These are phyloP conservation scores for Euptelea pleiosperma DNA, from an alignment of 164 flowering plant species.

Conservation along the genomic window DNA sequence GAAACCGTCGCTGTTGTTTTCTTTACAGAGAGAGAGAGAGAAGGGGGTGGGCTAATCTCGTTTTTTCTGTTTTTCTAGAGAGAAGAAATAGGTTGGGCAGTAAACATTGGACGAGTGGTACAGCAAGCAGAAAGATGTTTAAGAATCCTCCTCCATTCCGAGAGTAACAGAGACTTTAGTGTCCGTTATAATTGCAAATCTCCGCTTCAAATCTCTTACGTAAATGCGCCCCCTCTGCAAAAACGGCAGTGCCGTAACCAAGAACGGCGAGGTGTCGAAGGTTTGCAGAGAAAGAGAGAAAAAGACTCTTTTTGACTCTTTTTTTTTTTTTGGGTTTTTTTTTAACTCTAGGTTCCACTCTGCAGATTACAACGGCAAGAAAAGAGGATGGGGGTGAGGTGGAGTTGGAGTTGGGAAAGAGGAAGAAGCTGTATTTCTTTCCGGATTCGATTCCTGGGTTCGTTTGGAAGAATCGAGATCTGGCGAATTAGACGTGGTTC, in stretches of 20 bases:
- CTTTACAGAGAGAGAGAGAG: not conserved
- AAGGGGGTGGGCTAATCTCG: not conserved
- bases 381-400: not conserved
- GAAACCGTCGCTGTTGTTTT: not conserved
- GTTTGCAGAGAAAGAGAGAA: not conserved
- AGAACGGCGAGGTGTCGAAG: constrained; percentile 28
- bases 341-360: no score
- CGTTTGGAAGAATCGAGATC: constrained; percentile 21
- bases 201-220: constrained; percentile 14
- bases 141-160: constrained; percentile 18
- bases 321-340: not conserved
- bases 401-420: not conserved
- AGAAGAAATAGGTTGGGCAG: not conserved
- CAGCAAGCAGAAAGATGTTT: constrained; percentile 5
- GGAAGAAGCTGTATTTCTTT: constrained; percentile 9
- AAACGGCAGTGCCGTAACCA: constrained; percentile 18
- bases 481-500: constrained; percentile 31
- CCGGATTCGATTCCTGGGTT: constrained; percentile 33
- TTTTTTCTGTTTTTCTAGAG: not conserved
- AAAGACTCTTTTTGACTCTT: not conserved
- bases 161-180: constrained; percentile 28
- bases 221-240: constrained; percentile 35
- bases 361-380: not conserved
- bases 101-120: not conserved
- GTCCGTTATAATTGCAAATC: constrained; percentile 23